A percentile compares a stretch with the other conserved stretches of the same genome.
These are phyloP conservation scores for Hanseniaspora lindneri DNA, from an alignment of 805 yeast species.

Conservation along the genomic window DNA sequence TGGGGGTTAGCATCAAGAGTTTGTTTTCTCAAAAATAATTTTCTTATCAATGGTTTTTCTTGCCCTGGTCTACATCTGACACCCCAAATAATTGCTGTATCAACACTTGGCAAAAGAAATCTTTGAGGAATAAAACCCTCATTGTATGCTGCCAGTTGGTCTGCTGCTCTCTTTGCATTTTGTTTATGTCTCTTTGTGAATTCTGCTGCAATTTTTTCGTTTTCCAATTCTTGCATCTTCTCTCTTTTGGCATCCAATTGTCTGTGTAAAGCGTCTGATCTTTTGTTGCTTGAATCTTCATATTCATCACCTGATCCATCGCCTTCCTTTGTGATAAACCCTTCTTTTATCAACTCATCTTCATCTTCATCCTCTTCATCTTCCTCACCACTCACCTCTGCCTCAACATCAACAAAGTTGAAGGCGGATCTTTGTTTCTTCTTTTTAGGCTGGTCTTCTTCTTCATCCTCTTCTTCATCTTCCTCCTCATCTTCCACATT, in stretches of 20 bases:
- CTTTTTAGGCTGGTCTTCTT: slow-evolving; percentile 36
- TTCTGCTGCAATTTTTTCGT: slow-evolving; percentile 84
- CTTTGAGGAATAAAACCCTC: slow-evolving; percentile 87
- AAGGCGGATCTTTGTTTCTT: slow-evolving; percentile 46
- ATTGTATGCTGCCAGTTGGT: slow-evolving; percentile 62
- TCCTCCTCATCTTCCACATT: slow-evolving; percentile 42
- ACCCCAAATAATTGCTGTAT: slow-evolving; percentile 94
- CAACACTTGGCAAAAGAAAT: slow-evolving; percentile 83
- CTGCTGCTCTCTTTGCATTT: slow-evolving; percentile 61
- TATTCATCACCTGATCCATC: slow-evolving; percentile 59
- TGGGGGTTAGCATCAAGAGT: slow-evolving; percentile 55
- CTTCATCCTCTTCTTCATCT: slow-evolving; percentile 53
- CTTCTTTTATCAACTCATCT: slow-evolving; percentile 76
- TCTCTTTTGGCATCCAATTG: slow-evolving; percentile 82
- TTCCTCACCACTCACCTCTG: slow-evolving; percentile 96
- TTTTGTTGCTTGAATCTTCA: slow-evolving; percentile 34
- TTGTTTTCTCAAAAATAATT: slow-evolving; percentile 69
- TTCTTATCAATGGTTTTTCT: slow-evolving; percentile 82
- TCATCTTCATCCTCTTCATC: slow-evolving; percentile 84
- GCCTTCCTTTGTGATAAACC: slow-evolving; percentile 48
- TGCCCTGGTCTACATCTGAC: slow-evolving; percentile 85
- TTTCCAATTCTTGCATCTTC: slow-evolving; percentile 83
- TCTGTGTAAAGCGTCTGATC: slow-evolving; percentile 75
- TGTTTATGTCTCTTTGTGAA: slow-evolving; percentile 65
- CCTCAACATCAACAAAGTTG: slow-evolving; percentile 94